Evolutionary conservation across 2,329 filamentous ascomycete genomes (phyloP).

Genomic region (Talaromyces islandicus): DNA sequence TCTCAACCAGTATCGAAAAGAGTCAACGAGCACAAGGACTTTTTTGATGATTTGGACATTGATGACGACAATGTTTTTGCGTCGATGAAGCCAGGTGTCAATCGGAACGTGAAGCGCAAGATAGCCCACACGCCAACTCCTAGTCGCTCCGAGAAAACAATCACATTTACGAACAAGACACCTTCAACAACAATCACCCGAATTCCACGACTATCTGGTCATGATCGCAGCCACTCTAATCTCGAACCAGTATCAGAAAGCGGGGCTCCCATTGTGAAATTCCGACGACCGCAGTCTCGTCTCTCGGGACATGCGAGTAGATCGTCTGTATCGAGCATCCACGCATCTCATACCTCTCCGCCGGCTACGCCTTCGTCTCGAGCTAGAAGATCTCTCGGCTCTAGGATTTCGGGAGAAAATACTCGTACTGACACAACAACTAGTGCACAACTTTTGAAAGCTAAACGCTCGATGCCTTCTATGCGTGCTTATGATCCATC

Average conservation of each 20-base stretch:
- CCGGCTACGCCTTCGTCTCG: constrained; percentile 50
- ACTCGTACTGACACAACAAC: constrained; percentile 45
- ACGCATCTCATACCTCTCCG: constrained; percentile 46
- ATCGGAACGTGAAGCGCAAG: constrained; percentile 89
- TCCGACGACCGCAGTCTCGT: constrained; percentile 60
- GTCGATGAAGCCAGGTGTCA: constrained; percentile 72
- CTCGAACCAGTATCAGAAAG: constrained; percentile 93
- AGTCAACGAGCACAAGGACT: constrained; percentile 57
- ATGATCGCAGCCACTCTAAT: constrained; percentile 64
- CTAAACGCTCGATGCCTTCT: constrained; percentile 56
- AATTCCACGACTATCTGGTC: constrained; percentile 69
- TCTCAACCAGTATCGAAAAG: constrained; percentile 13
- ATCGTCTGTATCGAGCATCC: constrained; percentile 55
- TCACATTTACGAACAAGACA: constrained; percentile 87
- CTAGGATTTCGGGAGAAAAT: constrained; percentile 29
- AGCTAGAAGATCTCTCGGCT: constrained; percentile 53
- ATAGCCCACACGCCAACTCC: constrained; percentile 60
- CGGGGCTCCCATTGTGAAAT: constrained; percentile 62
- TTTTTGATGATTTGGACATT: constrained; percentile 80
- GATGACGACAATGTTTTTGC: constrained; percentile 78
- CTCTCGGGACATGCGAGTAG: constrained; percentile 61
- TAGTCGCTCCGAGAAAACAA: constrained; percentile 67
- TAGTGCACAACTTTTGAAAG: constrained; percentile 49
- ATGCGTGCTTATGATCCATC: constrained; percentile 43
- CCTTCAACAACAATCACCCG: constrained; percentile 53